Conservation (phyloP, 441 rosid species). For the Caryocar brasiliense region DNA sequence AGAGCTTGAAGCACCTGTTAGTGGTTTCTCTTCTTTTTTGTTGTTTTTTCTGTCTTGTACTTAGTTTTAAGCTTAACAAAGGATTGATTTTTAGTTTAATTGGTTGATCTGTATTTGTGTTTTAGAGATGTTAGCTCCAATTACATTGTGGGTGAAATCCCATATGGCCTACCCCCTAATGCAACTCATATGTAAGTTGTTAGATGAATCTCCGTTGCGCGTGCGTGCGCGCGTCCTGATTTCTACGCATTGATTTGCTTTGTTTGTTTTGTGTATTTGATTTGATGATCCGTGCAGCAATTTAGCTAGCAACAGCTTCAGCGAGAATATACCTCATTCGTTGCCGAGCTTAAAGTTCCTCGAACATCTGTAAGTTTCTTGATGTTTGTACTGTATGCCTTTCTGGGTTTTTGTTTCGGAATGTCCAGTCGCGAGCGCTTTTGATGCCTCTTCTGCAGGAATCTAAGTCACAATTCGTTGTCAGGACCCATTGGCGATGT, state of each 20-base stretch:
- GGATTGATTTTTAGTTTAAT: slow-evolving; percentile 2
- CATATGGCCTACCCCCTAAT: slow-evolving; percentile 65
- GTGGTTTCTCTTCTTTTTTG: slow-evolving; percentile 26
- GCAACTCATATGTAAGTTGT: slow-evolving; percentile 70
- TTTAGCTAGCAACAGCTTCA: slow-evolving; percentile 66
- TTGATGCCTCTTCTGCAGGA: slow-evolving; percentile 40
- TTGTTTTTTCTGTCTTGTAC: too few species aligned
- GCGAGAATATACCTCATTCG: slow-evolving; percentile 57
- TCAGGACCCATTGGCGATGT: slow-evolving; percentile 86
- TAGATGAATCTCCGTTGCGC: neutral
- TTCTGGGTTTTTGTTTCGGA: neutral
- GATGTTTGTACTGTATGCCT: slow-evolving; percentile 3
- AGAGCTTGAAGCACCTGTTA: slow-evolving; percentile 61
- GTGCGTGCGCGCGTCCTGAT: neutral
- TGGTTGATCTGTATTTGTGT: slow-evolving; percentile 11
- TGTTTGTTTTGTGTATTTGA: slow-evolving; percentile 3
- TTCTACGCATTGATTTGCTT: neutral
- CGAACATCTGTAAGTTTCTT: slow-evolving; percentile 52
- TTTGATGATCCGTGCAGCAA: slow-evolving; percentile 37
- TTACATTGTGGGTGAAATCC: slow-evolving; percentile 62
- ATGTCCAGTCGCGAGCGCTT: slow-evolving; percentile 4
- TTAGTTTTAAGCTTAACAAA: too few species aligned
- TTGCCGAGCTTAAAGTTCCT: slow-evolving; percentile 51
- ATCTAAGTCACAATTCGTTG: slow-evolving; percentile 76
- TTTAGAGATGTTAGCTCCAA: slow-evolving; percentile 80